phyloP scores from a whole-genome alignment of 805 yeast species.

The Saccharomyces paradoxus region DNA sequence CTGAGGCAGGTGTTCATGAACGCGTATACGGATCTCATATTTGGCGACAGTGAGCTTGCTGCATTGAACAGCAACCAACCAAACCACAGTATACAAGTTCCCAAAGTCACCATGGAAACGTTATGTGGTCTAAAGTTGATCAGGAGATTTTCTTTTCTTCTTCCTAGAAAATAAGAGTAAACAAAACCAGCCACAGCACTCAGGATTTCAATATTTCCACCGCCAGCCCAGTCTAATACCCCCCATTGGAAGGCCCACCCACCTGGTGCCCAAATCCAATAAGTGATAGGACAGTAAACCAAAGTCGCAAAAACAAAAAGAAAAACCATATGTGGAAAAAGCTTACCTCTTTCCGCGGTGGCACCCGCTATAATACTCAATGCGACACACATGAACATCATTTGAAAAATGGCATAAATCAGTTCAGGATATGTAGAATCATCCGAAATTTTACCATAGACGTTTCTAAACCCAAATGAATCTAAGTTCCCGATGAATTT shows the following conservation, averaged over 20 bases:
- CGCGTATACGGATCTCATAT: constrained; percentile 77
- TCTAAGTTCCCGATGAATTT: constrained; percentile 82
- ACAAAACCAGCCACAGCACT: constrained; percentile 90
- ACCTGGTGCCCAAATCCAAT: constrained; percentile 87
- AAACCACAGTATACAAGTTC: constrained; percentile 79
- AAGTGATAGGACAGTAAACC: constrained; percentile 90
- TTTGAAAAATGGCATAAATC: constrained; percentile 78
- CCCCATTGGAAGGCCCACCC: constrained; percentile 96
- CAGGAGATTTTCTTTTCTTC: constrained; percentile 65
- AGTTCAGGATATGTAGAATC: constrained; percentile 63
- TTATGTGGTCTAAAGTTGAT: constrained; percentile 92
- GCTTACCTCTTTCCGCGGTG: constrained; percentile 85
- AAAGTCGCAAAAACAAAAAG: constrained; percentile 82
- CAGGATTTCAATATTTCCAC: constrained; percentile 91
- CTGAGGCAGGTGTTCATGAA: constrained; percentile 85
- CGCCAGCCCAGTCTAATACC: constrained; percentile 93
- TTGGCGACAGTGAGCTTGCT: constrained; percentile 76
- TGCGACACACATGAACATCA: constrained; percentile 89
- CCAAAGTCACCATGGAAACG: constrained; percentile 82
- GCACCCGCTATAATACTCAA: constrained; percentile 88
- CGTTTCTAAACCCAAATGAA: constrained; percentile 71
- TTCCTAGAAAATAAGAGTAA: constrained; percentile 70
- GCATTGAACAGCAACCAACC: constrained; percentile 98
- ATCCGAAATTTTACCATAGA: constrained; percentile 38
- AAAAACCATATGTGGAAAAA: constrained; percentile 76